Base-by-base conservation (phyloP, 2,329 filamentous ascomycete species). In the Sarocladiaceae sp. region DNA sequence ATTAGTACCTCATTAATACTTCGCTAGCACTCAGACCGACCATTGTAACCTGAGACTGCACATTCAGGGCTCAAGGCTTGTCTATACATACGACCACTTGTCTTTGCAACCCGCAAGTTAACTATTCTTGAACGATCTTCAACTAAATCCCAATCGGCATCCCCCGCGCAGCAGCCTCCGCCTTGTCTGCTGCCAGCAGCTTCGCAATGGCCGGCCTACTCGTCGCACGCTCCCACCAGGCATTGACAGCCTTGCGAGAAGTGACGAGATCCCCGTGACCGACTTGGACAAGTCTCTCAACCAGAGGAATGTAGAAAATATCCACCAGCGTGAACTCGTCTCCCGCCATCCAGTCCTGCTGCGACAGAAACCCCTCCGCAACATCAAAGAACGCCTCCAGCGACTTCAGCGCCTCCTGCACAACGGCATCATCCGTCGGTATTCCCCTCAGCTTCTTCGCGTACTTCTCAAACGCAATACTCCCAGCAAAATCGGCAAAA, bases 261-360 rank as follows among this genome's bases (percentile, higher is more conserved):
- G 50, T 24, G 45, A 70, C 51, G 20, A 67, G 9, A 43, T 68
- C 60, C 50, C 55, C 58, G 23, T 64, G 63, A 13, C 66, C 67
- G 46, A 60, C 61, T 6, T 55, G 62, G 47, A 70, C 63, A 47
- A 72, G 60, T 49, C 65, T 65, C 45, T 62, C 60, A 13, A 71
- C 58, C 48, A 67, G 49, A 4, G 68, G 68, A 52, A 72, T 66
- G 49, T 73, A 72, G 57, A 66, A 67, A 50, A 73, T 68, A 54
- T 73, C 69, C 31, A 57, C 54, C 11, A 72, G 62, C 24, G 63
- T 66, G 49, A 70, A 72, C 10, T 60, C 46, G 4, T 63, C 53
- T 44, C 69, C 69, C 34, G 67, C 67, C 67, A 72, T 69, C 53
- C 68, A 72, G 13, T 63, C 55, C 24, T 55, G 60, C 2, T 62